Base-by-base conservation (phyloP, 75 land plant species). In the Cupressus sempervirens region DNA sequence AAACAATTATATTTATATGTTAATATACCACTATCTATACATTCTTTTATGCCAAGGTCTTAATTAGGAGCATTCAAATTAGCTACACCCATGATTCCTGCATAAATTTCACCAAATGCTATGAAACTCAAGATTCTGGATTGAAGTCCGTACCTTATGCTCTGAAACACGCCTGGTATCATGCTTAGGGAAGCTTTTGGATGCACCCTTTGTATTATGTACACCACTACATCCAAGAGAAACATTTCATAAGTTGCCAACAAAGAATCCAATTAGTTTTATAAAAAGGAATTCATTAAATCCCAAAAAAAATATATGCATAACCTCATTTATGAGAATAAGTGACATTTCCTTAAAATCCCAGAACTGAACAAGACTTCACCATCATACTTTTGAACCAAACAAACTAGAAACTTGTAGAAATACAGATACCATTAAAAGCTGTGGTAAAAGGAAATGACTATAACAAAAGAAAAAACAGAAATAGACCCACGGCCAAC, bases 91-190 rank as follows among this genome's bases (percentile, higher is more conserved):
- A 20, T 84, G 32, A n/a, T 70, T 40, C 84, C 40, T 72, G 45
- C 46, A 84, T 29, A 76, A 6, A 67, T 3, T 82, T 53, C 46
- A 50, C 34, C 40, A 35, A 38, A 82, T 9, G 62, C 67, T 50
- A 50, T 32, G 3, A 45, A 50, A 82, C 34, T 29, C 3, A 45
- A 76, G 13, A 77, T 41, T 79, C 50, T 23, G 48, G 45, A 79
- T n/a, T 79, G 43, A 79, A 40, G 50, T 45, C 20, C 29, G 30
- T 86, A 94, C 99, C 93, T 97, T 97, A 73, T 97, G 99, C 89
- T 97, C 99, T 16, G 99, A 97, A 89, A 97, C 88, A 88, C 95
- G 94, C 62, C 94, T 88, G 0, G 96, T 93, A 62, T 95, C 99
- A 88, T 94, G 93, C 86, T 97, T 95, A 1, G 92, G 93, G 76